These are phyloP conservation scores for Russula vinacea DNA, from an alignment of 768 basidiomycete genomes.

Conservation along the genomic window DNA sequence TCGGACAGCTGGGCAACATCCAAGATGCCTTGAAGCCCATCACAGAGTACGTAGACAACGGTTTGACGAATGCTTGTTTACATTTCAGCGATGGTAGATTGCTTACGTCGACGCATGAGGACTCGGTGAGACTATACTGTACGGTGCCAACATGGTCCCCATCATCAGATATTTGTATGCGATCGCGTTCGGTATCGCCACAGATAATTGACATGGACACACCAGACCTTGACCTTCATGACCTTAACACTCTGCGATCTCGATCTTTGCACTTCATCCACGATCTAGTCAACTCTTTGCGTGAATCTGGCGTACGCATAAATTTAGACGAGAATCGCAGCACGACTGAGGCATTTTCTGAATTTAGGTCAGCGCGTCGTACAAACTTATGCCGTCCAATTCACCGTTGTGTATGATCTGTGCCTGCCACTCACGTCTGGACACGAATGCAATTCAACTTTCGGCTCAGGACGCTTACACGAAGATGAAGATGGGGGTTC, in stretches of 20 bases:
- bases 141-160: slow-evolving; percentile 65
- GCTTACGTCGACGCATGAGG: slow-evolving; percentile 44
- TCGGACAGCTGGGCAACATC: slow-evolving; percentile 48
- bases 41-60: slow-evolving; percentile 47
- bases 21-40: slow-evolving; percentile 60
- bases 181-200: not conserved
- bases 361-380: slow-evolving; percentile 56
- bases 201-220: slow-evolving; percentile 3
- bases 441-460: slow-evolving; percentile 43
- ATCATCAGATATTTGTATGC: slow-evolving; percentile 56
- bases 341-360: slow-evolving; percentile 15
- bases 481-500: slow-evolving; percentile 42
- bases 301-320: slow-evolving; percentile 55
- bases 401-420: slow-evolving; percentile 59
- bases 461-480: slow-evolving; percentile 47
- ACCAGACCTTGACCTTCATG: slow-evolving; percentile 62
- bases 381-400: slow-evolving; percentile 59
- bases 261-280: slow-evolving; percentile 63
- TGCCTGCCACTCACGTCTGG: slow-evolving; percentile 46
- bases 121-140: slow-evolving; percentile 56
- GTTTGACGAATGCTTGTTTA: slow-evolving; percentile 1
- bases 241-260: slow-evolving; percentile 62
- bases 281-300: slow-evolving; percentile 56
- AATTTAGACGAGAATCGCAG: not conserved
- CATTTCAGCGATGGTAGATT: slow-evolving; percentile 41